These are phyloP conservation scores for Halophytophthora batemanensis DNA, from an alignment of 352 stramenopile species.

Conservation along the genomic window DNA sequence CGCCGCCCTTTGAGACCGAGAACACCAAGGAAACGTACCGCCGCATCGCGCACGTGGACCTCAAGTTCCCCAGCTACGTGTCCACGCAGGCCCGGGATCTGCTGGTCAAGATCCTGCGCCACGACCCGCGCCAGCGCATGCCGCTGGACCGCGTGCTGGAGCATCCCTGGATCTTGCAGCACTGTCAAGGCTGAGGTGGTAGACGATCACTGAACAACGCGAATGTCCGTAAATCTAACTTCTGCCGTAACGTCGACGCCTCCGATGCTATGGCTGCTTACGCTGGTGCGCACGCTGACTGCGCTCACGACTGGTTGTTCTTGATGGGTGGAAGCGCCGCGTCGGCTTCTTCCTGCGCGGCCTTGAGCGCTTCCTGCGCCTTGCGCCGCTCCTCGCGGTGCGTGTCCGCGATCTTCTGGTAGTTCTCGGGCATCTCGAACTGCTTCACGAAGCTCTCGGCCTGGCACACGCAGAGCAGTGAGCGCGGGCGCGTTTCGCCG, in stretches of 20 bases:
- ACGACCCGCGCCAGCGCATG: conserved; percentile 95
- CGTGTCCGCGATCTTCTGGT: conserved; percentile 63
- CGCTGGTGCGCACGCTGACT: no score
- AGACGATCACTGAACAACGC: no score
- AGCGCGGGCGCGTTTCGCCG: no score
- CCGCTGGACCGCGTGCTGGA: conserved; percentile 89
- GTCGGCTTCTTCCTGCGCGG: no score
- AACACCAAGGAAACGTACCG: conserved; percentile 86
- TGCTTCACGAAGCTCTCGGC: conserved; percentile 68
- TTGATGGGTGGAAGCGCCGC: no score
- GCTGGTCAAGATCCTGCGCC: conserved; percentile 93
- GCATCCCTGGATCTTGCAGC: conserved; percentile 94
- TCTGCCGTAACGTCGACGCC: no score
- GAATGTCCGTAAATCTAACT: no score
- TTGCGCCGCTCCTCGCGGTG: conserved; percentile 36
- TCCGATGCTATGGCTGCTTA: no score
- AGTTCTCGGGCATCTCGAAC: conserved; percentile 67
- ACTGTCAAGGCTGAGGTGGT: no score
- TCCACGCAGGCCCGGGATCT: conserved; percentile 91
- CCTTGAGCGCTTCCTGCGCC: conserved; percentile 28
- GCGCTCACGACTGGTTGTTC: no score
- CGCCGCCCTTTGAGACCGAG: conserved; percentile 76
- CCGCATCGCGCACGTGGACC: conserved; percentile 58
- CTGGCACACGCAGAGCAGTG: conserved; percentile 16
- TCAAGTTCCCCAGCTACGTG: conserved; percentile 76